A percentile compares a stretch with the other conserved stretches of the same genome.
Evolutionary conservation across 805 yeast species (phyloP).

Genomic region (Kuraishia borneana): DNA sequence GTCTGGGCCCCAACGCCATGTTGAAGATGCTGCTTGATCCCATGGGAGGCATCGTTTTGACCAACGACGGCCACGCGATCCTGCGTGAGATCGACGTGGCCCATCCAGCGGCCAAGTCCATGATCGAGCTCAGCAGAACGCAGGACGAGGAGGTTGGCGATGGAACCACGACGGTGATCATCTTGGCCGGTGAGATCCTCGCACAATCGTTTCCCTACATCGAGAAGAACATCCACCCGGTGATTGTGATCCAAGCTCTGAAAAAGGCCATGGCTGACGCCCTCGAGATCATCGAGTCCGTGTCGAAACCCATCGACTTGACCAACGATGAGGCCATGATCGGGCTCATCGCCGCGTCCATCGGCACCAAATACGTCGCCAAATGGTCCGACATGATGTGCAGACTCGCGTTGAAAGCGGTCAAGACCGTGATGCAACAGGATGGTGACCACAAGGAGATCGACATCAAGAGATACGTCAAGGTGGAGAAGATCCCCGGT

Average conservation of each 20-base stretch:
- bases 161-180: slow-evolving; percentile 95
- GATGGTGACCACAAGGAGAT: slow-evolving; percentile 64
- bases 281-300: slow-evolving; percentile 71
- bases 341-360: slow-evolving; percentile 76
- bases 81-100: slow-evolving; percentile 94
- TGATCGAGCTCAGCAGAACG: slow-evolving; percentile 94
- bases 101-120: slow-evolving; percentile 98
- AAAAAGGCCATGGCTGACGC: slow-evolving; percentile 89
- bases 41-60: slow-evolving; percentile 89
- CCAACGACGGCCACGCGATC: slow-evolving; percentile 98
- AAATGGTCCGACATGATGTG: slow-evolving; percentile 93
- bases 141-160: slow-evolving; percentile 99
- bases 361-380: slow-evolving; percentile 90
- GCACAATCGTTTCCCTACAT: slow-evolving; percentile 92
- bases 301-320: slow-evolving; percentile 75
- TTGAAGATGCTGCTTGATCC: slow-evolving; percentile 96
- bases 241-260: slow-evolving; percentile 87
- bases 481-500: slow-evolving; percentile 95
- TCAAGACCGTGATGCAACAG: slow-evolving; percentile 64
- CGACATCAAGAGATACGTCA: slow-evolving; percentile 85
- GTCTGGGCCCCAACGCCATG: slow-evolving; percentile 99
- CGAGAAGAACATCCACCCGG: slow-evolving; percentile 95
- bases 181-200: slow-evolving; percentile 91
- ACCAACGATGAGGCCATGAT: slow-evolving; percentile 81
- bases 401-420: slow-evolving; percentile 75